A percentile compares a stretch with the other conserved stretches of the same genome.
Conservation (phyloP, 2,329 filamentous ascomycete genomes). For the Fusarium sp. region DNA sequence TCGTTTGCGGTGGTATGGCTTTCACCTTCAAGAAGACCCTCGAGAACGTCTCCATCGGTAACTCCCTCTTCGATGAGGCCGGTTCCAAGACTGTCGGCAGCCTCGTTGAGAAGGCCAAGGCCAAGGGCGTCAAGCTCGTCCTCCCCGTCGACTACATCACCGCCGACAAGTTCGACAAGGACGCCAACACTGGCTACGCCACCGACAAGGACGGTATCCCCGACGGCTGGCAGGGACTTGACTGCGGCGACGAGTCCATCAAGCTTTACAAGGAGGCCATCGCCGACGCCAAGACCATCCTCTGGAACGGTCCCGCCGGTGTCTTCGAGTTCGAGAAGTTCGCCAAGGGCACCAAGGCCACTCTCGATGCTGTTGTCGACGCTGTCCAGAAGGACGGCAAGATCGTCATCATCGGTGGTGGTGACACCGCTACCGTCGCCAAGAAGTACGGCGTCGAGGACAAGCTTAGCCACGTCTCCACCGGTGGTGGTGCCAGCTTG, state of each 20-base stretch:
- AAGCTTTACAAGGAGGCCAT: constrained; percentile 92
- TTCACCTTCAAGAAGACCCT: constrained; percentile 99
- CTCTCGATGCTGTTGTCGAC: constrained; percentile 86
- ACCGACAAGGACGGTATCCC: constrained; percentile 91
- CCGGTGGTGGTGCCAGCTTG: constrained; percentile 92
- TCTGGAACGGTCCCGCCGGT: constrained; percentile 98
- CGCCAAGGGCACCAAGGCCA: constrained; percentile 90
- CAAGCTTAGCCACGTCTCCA: constrained; percentile 98
- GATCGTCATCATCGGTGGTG: constrained; percentile 98
- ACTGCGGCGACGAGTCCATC: constrained; percentile 90
- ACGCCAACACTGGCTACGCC: constrained; percentile 84
- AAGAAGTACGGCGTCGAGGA: constrained; percentile 97
- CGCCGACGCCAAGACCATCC: constrained; percentile 89
- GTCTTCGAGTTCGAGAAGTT: constrained; percentile 99
- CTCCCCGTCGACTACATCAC: constrained; percentile 96
- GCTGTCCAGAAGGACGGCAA: constrained; percentile 82
- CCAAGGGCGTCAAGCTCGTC: constrained; percentile 94
- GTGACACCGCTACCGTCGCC: constrained; percentile 97
- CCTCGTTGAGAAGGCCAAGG: constrained; percentile 95
- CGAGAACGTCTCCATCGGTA: constrained; percentile 88
- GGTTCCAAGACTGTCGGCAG: constrained; percentile 91
- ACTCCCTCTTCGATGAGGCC: constrained; percentile 92
- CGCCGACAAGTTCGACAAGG: constrained; percentile 91
- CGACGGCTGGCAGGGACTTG: constrained; percentile 97
- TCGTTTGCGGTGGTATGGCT: constrained; percentile 98